These are phyloP conservation scores for Saitoella complicata DNA, from an alignment of 805 yeast species.

Conservation along the genomic window DNA sequence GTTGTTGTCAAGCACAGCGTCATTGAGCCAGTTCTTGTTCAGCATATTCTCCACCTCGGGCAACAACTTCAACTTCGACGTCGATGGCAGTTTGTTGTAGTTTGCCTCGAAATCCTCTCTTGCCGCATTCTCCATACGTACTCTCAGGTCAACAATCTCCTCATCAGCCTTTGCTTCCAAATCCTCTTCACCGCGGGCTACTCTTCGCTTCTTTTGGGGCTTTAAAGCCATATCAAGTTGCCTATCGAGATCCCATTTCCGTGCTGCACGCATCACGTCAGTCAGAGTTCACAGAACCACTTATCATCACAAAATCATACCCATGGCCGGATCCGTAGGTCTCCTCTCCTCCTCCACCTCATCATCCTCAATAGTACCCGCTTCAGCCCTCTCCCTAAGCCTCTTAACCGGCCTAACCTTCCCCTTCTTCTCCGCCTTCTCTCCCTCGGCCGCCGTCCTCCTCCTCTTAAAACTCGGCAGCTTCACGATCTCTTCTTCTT, in stretches of 20 bases:
- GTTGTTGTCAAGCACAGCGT: slow-evolving; percentile 85
- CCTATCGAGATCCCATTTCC: slow-evolving; percentile 66
- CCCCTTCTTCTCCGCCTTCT: slow-evolving; percentile 5
- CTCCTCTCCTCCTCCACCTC: slow-evolving; percentile 10
- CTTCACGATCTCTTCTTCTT: slow-evolving; percentile 1
- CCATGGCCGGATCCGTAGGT: no score
- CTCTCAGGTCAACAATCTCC: slow-evolving; percentile 61
- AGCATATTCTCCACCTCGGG: slow-evolving; percentile 63
- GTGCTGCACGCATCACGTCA: slow-evolving; percentile 21
- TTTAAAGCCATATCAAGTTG: slow-evolving; percentile 64
- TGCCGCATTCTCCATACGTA: slow-evolving; percentile 69
- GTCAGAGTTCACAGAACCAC: not conserved
- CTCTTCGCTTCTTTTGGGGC: slow-evolving; percentile 35
- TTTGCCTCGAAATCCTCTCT: slow-evolving; percentile 35
- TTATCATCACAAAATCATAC: no score
- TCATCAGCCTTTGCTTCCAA: slow-evolving; percentile 92
- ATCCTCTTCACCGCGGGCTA: slow-evolving; percentile 77
- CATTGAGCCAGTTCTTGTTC: slow-evolving; percentile 66
- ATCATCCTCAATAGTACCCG: slow-evolving; percentile 11
- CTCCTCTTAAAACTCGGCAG: not conserved
- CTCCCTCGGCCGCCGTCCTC: slow-evolving; percentile 3
- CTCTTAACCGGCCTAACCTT: not conserved
- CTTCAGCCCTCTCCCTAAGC: slow-evolving; percentile 3
- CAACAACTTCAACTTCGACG: slow-evolving; percentile 60
- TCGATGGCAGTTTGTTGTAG: slow-evolving; percentile 50